Percentiles rank a stretch among this genome's conserved stretches.
Evolutionary conservation across 192 early-diverging fungal genomes (phyloP).

Genomic region (Gryganskiella cystojenkinii): DNA sequence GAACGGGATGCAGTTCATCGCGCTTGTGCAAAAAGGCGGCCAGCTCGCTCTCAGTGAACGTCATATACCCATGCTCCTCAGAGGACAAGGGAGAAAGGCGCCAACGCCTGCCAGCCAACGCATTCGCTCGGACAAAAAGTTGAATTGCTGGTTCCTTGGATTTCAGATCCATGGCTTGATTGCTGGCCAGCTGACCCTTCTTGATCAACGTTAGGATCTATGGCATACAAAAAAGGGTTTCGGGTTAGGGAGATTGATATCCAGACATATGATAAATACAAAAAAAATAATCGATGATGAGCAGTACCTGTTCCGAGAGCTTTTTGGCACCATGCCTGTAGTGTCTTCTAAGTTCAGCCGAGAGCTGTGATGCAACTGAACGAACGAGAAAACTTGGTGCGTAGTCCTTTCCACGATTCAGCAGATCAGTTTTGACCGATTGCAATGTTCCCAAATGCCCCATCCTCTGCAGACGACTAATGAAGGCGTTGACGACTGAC

Average conservation of each 20-base stretch:
- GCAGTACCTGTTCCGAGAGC: slow-evolving; percentile 8
- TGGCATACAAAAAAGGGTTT: slow-evolving; percentile 2
- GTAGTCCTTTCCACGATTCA: slow-evolving; percentile 13
- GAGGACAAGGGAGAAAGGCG: slow-evolving; percentile 8
- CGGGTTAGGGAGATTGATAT: slow-evolving; percentile 1
- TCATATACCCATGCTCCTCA: slow-evolving; percentile 4
- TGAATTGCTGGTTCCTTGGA: slow-evolving; percentile 13
- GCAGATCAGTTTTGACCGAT: neutral
- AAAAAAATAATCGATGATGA: neutral
- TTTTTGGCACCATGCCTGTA: slow-evolving; percentile 5
- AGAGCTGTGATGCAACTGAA: slow-evolving; percentile 21
- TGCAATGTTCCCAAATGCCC: slow-evolving; percentile 5
- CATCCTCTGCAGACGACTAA: slow-evolving; percentile 17
- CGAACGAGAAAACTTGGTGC: slow-evolving; percentile 10
- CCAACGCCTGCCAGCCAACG: neutral
- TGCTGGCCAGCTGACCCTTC: neutral
- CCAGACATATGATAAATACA: slow-evolving; percentile 1
- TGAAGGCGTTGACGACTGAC: slow-evolving; percentile 18
- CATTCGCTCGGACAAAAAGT: slow-evolving; percentile 18
- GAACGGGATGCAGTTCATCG: slow-evolving; percentile 3
- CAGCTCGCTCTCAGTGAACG: slow-evolving; percentile 6
- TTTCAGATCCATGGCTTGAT: slow-evolving; percentile 4
- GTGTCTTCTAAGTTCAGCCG: slow-evolving; percentile 13
- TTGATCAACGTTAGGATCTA: slow-evolving; percentile 19
- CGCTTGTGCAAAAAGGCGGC: slow-evolving; percentile 11